Conservation (phyloP, 164 flowering plant species). For the Chimonanthus praecox region DNA sequence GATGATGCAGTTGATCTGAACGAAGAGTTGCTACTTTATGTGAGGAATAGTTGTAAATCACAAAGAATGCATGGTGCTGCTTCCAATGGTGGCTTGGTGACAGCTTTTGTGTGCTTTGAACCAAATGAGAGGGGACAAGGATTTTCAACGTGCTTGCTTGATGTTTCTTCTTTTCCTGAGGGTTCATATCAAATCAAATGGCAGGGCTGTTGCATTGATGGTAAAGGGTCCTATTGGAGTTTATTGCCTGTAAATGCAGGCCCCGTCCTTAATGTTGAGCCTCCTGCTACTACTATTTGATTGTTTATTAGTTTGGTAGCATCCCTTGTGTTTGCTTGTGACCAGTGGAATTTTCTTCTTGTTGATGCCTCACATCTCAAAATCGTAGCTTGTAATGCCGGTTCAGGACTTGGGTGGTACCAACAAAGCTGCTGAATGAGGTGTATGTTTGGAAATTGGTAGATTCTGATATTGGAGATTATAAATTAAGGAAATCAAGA, state of each 20-base stretch:
- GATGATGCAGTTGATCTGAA: conserved; percentile 47
- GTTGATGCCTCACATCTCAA: no score
- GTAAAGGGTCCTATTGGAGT: conserved; percentile 55
- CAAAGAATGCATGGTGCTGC: neutral
- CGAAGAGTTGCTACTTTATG: conserved; percentile 35
- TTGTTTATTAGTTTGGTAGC: neutral
- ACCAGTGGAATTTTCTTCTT: no score
- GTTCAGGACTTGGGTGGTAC: no score
- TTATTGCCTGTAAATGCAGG: conserved; percentile 53
- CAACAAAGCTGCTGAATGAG: no score
- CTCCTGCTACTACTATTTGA: conserved; percentile 5
- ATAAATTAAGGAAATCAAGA: no score
- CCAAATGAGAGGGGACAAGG: conserved; percentile 64
- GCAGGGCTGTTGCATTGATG: conserved; percentile 68
- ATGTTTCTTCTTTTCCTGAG: conserved; percentile 60
- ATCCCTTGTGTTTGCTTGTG: no score
- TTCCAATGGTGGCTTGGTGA: conserved; percentile 16
- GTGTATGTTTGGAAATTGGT: no score
- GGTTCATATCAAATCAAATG: conserved; percentile 66
- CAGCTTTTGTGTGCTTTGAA: conserved; percentile 36
- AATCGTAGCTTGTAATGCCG: no score
- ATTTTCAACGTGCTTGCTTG: conserved; percentile 72
- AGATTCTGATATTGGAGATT: no score
- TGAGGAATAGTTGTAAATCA: conserved; percentile 18
- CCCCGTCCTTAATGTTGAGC: conserved; percentile 41